Evolutionary conservation across 345 rosid species (phyloP), one percentile per base, ranked within the genome.

Genomic region (Lepidium aucheri): DNA sequence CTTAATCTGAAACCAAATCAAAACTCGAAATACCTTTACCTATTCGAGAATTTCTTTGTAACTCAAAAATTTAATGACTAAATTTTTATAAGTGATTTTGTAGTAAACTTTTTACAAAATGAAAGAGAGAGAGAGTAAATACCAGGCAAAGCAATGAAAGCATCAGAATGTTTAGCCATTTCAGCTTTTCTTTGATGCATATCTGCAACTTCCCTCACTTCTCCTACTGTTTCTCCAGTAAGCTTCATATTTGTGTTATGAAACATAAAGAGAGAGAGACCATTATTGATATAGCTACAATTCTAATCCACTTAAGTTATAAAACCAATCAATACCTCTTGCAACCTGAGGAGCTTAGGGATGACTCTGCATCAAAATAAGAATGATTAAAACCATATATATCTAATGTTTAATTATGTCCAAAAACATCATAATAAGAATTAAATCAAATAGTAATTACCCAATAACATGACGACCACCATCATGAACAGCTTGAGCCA

Each of bases 401-500:
- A 28, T 28, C 32, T 26, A 0, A 26, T 26, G 30, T 26, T 26
- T 26, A 26, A 2, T 3, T 26, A 4, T 24, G 4, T 24, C 26
- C 26, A 26, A 11, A 1, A 26, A 20, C 22, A 20, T 20, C 22
- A 20, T 53, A 38, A 70, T 18, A 46, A 33, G 15, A 12, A 68
- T 36, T 53, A 43, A 46, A 51, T 12, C 24, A 15, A 17, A 10
- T 10, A 32, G 20, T 22, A 33, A 41, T 76, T 80, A 92, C 98
- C 98, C 98, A 74, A 89, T 84, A 72, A 92, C 97, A 84, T 89
- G 97, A 77, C 98, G 86, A 77, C 98, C 96, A 13, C 96, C 98
- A 76, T 92, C 86, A 76, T 92, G 95, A 81, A 89, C 98, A 63
- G 93, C 93, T 80, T 92, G 96, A 53, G 97, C 86, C 42, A 92